Evolutionary conservation across 2,329 filamentous ascomycete species (phyloP), one percentile per base, ranked within the genome.

Genomic region (Xylaria sp.): DNA sequence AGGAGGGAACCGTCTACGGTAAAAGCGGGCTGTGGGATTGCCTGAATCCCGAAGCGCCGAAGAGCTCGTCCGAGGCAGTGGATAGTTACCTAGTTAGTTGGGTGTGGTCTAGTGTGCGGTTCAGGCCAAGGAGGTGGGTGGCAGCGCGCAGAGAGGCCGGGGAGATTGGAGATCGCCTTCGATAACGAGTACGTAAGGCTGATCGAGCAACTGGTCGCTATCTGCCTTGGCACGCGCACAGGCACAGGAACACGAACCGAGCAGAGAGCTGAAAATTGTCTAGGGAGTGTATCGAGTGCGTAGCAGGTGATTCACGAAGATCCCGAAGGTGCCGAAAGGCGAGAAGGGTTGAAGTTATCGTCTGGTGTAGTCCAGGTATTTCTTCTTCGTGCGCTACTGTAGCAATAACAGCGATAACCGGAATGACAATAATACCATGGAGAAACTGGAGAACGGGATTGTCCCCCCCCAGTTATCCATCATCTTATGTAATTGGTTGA

Each of bases 291-390:
- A 44, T 18, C 40, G 16, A n/a, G 40, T 5, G 18, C n/a, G 18
- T 6, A 18, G 16, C 16, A 18, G 13, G 18, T 66, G 66, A 65
- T 40, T 29, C n/a, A 48, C 32, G 63, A 66, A 69, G 60, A 67
- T 65, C 58, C 66, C 69, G 69, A 71, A 27, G 29, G 63, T 37
- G 16, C 68, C 68, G 68, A 70, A 69, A 59, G 60, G 67, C 58
- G 70, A 68, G 58, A 55, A 16, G 10, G 16, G 13, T 23, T 35
- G 25, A 35, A 63, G 60, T 53, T 25, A 21, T 54, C 16, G 29
- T 59, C 23, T 23, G 32, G 32, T 35, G n/a, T n/a, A n/a, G n/a
- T n/a, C n/a, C n/a, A 35, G 32, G 32, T 10, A 35, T 35, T 44
- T 18, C 13, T 42, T 42, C 16, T 18, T n/a, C 16, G 40, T 5